Percentiles rank a stretch among this genome's conserved stretches.
Evolutionary conservation across 2,329 filamentous ascomycete genomes (phyloP).

Genomic region (Diaporthe sp.): DNA sequence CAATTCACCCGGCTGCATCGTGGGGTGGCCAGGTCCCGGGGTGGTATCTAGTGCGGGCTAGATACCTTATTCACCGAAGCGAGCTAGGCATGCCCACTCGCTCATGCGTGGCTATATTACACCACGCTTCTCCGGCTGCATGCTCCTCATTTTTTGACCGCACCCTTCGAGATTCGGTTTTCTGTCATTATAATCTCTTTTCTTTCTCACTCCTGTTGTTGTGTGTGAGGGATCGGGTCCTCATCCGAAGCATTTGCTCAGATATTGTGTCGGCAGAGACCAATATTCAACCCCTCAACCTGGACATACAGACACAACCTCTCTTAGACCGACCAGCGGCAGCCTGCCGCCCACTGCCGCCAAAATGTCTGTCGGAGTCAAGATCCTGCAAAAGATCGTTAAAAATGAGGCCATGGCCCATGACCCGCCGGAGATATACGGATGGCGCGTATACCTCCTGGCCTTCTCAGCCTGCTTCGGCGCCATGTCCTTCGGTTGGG

Average conservation of each 20-base stretch:
- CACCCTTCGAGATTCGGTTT: not conserved
- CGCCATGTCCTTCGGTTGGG: slow-evolving; percentile 42
- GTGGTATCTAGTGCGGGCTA: not conserved
- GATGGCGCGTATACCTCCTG: slow-evolving; percentile 75
- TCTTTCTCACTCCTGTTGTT: not conserved
- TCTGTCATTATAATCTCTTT: not conserved
- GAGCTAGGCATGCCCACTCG: slow-evolving; percentile 7
- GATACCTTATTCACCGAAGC: slow-evolving; percentile 21
- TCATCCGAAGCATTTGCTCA: not conserved
- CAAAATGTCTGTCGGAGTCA: slow-evolving; percentile 27
- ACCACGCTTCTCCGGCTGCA: slow-evolving; percentile 2
- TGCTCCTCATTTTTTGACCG: not conserved
- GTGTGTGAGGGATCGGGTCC: not conserved
- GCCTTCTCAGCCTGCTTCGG: slow-evolving; percentile 64
- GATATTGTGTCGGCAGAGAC: not conserved
- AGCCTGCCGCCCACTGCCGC: slow-evolving; percentile 1
- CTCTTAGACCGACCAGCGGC: slow-evolving; percentile 9
- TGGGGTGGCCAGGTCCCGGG: slow-evolving; percentile 13
- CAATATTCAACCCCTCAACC: not conserved
- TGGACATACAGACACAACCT: slow-evolving; percentile 7
- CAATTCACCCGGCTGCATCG: slow-evolving; percentile 27
- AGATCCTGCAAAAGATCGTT: slow-evolving; percentile 56
- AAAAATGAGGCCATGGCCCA: slow-evolving; percentile 73
- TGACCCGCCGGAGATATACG: slow-evolving; percentile 77
- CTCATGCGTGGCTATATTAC: slow-evolving; percentile 17